These are phyloP conservation scores for Crithidia thermophila DNA, from an alignment of 208 protist genomes.

Conservation along the genomic window DNA sequence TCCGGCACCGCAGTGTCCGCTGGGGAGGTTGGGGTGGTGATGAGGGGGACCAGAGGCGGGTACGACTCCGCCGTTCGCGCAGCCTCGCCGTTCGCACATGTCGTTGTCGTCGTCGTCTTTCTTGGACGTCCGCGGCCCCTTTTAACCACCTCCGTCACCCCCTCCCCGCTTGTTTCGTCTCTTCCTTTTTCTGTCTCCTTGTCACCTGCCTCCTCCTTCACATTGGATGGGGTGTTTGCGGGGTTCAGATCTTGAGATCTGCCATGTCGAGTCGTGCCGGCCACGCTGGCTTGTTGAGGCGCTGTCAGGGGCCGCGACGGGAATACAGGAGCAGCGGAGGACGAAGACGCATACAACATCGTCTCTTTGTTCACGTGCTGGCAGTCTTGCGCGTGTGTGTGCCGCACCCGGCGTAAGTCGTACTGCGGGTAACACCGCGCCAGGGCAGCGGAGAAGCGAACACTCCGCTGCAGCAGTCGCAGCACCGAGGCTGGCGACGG, in stretches of 20 bases:
- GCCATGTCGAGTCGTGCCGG: no score
- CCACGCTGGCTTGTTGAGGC: no score
- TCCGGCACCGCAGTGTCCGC: background rate
- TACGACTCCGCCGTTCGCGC: background rate
- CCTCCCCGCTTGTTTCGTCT: no score
- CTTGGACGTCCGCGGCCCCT: no score
- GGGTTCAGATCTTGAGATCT: no score
- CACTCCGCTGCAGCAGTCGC: slow-evolving; percentile 54
- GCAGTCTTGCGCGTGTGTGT: background rate
- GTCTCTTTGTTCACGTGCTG: background rate
- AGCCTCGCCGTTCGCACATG: background rate
- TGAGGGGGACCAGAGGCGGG: background rate
- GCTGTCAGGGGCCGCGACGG: background rate
- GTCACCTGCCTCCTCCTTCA: no score
- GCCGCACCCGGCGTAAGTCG: background rate
- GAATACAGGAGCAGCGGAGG: background rate
- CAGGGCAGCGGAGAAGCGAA: slow-evolving; percentile 38
- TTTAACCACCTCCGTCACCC: no score
- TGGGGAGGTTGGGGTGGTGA: background rate
- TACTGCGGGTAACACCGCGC: slow-evolving; percentile 38
- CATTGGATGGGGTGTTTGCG: no score
- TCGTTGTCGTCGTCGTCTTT: background rate
- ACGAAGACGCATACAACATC: no score
- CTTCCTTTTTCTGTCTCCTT: no score
- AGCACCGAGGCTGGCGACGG: slow-evolving; percentile 63